Evolutionary conservation across 2,329 filamentous ascomycete genomes (phyloP).

Genomic region (Eurotiales sp.): DNA sequence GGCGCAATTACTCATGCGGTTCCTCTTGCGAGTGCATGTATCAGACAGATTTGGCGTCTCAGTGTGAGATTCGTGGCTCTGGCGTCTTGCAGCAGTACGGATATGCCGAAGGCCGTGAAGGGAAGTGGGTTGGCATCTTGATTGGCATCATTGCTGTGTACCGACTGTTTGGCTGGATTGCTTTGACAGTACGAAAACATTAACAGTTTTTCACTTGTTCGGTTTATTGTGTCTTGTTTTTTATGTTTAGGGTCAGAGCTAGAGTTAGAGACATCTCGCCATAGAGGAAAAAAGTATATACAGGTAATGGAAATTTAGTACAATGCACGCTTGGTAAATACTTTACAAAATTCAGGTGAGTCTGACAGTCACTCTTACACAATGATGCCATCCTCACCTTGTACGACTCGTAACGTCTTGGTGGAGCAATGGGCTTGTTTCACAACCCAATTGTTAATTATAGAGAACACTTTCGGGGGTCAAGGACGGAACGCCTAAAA

Average conservation of each 20-base stretch:
- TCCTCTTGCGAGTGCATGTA: constrained; percentile 67
- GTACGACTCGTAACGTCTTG: neutral
- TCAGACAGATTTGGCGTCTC: constrained; percentile 54
- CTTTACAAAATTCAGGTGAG: no score
- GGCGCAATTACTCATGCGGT: constrained; percentile 60
- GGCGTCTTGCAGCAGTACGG: constrained; percentile 68
- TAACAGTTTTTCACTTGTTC: no score
- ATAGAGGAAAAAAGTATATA: no score
- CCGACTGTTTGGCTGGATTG: constrained; percentile 57
- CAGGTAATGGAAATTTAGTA: no score
- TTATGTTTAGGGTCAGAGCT: neutral
- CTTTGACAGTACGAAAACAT: neutral
- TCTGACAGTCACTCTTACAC: no score
- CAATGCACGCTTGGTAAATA: no score
- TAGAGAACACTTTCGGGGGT: no score
- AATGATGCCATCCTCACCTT: neutral
- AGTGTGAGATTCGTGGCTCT: constrained; percentile 68
- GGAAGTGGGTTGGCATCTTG: constrained; percentile 72
- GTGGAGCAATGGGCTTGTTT: neutral
- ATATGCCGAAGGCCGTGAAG: constrained; percentile 57
- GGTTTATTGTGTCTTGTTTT: no score
- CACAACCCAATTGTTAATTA: no score
- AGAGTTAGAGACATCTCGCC: no score
- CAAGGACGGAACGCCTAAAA: no score
- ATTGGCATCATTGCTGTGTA: constrained; percentile 72